Base-by-base conservation (phyloP, 192 early-diverging fungal species). In the Spizellomyces punctatus region DNA sequence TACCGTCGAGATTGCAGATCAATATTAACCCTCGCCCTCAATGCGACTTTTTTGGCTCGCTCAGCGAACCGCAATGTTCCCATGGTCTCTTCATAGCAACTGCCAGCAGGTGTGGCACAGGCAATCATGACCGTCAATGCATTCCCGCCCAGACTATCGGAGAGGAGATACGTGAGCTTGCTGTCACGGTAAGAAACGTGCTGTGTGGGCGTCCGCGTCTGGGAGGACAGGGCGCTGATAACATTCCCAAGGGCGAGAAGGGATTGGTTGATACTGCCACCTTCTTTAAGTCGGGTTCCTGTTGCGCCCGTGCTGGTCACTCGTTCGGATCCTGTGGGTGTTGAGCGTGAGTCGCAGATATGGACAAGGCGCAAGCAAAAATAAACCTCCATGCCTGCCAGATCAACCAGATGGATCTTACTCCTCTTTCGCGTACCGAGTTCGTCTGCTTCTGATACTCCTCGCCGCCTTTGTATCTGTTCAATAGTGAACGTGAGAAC, bases 291-390 rank as follows among this genome's bases (percentile, higher is more conserved):
- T 4, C 91, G 84, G 55, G 77, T 76, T 6, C 95, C 94, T 1
- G 92, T 93, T 0, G 93, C 93, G 68, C 89, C 89, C 8, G 96
- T 95, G 46, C 88, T 78, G 67, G 91, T 88, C 6, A 93, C 93
- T 44, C 96, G 85, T 79, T 98, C 96, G 80, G 91, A 93, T 68
- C 95, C 95, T 16, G 92, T 89, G 54, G 41, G 5, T 0, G 19
- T 0, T 55, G 19, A n/a, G 52, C 16, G 16, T 19, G 2, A n/a
- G 27, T 4, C 2, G 10, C 12, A 36, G 12, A 61, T 12, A 27
- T 2, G 0, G 22, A 61, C 59, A 0, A 61, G 59, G 27, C 19
- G 36, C n/a, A 17, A 12, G 1, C 0, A 27, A 4, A 22, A 1
- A 2, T 2, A 10, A 52, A 62, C n/a, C 9, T 6, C 45, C 42